These are phyloP conservation scores for Ananas comosus DNA, from an alignment of 176 grass and related monocot species.

Conservation along the genomic window DNA sequence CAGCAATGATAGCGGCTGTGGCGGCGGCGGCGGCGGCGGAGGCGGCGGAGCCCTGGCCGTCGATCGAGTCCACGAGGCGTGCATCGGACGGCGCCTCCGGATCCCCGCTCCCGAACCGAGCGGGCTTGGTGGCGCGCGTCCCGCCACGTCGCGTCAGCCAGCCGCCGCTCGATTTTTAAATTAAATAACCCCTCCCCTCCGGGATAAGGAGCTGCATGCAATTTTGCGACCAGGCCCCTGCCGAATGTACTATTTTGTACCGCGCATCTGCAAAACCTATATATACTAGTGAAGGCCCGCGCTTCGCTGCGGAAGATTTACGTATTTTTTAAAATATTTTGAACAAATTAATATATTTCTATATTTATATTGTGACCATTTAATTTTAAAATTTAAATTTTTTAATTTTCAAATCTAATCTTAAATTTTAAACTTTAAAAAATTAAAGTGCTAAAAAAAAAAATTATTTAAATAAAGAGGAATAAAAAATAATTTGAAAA, in stretches of 20 bases:
- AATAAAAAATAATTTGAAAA: too few species aligned
- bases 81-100: not conserved
- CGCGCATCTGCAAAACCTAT: not conserved
- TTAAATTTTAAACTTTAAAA: too few species aligned
- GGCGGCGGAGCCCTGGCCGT: not conserved
- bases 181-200: not conserved
- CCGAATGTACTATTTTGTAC: not conserved
- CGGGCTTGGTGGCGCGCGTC: not conserved
- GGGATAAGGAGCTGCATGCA: not conserved
- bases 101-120: not conserved
- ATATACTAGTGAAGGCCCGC: too few species aligned
- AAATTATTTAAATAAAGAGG: too few species aligned
- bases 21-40: not conserved
- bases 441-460: too few species aligned
- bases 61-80: not conserved
- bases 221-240: not conserved
- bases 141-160: not conserved
- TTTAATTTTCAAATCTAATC: too few species aligned
- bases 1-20: not conserved
- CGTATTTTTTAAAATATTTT: too few species aligned
- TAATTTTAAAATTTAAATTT: too few species aligned
- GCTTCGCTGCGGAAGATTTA: too few species aligned
- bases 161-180: not conserved
- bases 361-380: too few species aligned
- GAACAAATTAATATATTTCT: too few species aligned